Evolutionary conservation across 441 rosid species (phyloP), one percentile per base, ranked within the genome.

Genomic region (Macaranga tanarius): DNA sequence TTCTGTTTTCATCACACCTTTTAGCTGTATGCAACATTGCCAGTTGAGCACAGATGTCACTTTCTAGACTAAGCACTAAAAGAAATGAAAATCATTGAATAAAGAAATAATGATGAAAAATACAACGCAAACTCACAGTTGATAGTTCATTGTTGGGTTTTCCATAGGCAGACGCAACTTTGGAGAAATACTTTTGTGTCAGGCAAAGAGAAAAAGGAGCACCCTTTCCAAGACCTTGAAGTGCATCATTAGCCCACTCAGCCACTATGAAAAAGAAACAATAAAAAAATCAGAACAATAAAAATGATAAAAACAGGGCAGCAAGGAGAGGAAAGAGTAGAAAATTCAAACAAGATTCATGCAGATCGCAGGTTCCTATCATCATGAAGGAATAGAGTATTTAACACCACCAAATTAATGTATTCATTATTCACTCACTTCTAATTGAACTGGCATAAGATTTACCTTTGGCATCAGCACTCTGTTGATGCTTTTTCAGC

Each of bases 181-280:
- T 83, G 20, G 92, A 87, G 86, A 89, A 91, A 75, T 88, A 83
- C 28, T 77, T 81, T 23, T 88, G 84, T 16, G 93, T 88, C 76
- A 91, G 79, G 87, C 78, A 79, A 31, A 93, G 97, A 78, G 98
- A 91, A 78, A 93, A 93, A 8, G 98, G 97, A 26, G 97, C 91
- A 60, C 92, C 95, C 81, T 87, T 91, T 69, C 76, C 86, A 72
- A 91, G 81, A 63, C 90, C 93, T 77, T 91, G 90, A 73, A 89
- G 86, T 69, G 95, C 93, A 62, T 89, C 93, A 20, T 75, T 86
- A 51, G 95, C 98, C 98, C 97, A 93, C 77, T 87, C 88, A 9
- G 44, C 86, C 73, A 88, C 98, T 93, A 84, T 25, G 2, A 42
- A 51, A 66, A 72, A 34, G 23, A 31, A 61, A 25, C 44, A 20